These are phyloP conservation scores for Amanita pallidorosea DNA, from an alignment of 768 basidiomycete species.

Conservation along the genomic window DNA sequence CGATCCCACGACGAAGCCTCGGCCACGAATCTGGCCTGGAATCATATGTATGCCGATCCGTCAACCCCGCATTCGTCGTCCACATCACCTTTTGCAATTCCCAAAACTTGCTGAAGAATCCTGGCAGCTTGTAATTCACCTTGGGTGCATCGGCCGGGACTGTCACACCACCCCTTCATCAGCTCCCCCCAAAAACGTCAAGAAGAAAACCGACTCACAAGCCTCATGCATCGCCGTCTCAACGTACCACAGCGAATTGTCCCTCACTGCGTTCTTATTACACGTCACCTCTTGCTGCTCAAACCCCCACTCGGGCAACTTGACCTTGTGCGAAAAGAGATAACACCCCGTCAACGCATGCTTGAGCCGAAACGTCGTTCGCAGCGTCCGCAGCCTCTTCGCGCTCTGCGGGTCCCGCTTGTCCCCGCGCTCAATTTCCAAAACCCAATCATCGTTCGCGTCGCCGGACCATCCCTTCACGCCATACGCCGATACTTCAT, in stretches of 20 bases:
- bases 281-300: conserved; percentile 99
- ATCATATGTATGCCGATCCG: conserved; percentile 90
- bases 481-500: conserved; percentile 94
- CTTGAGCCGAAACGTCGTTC: conserved; percentile 73
- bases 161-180: conserved; percentile 18
- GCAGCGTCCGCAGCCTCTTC: conserved; percentile 66
- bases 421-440: conserved; percentile 73
- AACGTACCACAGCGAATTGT: conserved; percentile 89
- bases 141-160: conserved; percentile 63
- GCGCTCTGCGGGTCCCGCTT: conserved; percentile 53
- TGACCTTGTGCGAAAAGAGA: conserved; percentile 96
- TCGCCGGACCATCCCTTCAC: conserved; percentile 80
- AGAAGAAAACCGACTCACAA: conserved; percentile 35
- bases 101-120: conserved; percentile 83
- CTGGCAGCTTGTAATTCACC: conserved; percentile 86
- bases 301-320: conserved; percentile 94
- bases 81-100: conserved; percentile 95
- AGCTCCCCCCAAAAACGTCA: neutral
- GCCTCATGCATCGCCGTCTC: conserved; percentile 74
- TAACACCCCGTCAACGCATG: conserved; percentile 91
- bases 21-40: conserved; percentile 93
- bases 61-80: conserved; percentile 92
- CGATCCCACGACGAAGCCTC: conserved; percentile 83
- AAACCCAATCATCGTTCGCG: conserved; percentile 85
- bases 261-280: conserved; percentile 89